phyloP scores from a whole-genome alignment of 2,329 filamentous ascomycete genomes.

The Septoria petroselini region DNA sequence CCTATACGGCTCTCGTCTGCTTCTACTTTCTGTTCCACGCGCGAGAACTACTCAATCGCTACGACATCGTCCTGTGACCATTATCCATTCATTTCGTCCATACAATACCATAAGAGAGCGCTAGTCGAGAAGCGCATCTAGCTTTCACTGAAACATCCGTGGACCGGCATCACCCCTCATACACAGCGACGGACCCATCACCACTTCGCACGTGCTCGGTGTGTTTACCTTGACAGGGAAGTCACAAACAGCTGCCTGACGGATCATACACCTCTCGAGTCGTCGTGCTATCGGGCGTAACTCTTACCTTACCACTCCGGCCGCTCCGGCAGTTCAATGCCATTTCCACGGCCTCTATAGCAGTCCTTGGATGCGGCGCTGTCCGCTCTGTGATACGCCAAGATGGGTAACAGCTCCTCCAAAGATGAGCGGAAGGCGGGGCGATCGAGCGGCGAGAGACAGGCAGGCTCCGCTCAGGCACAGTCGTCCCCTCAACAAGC shows the following conservation, averaged over 20 bases:
- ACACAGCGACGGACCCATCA: constrained; percentile 5
- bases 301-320: neutral
- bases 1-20: constrained; percentile 1
- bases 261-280: neutral
- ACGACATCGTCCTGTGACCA: neutral
- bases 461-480: constrained; percentile 31
- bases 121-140: neutral
- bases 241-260: constrained; percentile 15
- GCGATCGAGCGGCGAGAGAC: constrained; percentile 37
- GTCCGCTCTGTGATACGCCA: constrained; percentile 9
- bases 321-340: constrained; percentile 14
- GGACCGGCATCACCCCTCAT: constrained; percentile 11
- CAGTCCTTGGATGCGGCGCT: constrained; percentile 10
- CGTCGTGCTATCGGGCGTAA: neutral
- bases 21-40: neutral
- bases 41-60: neutral
- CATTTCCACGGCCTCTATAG: neutral
- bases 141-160: constrained; percentile 10
- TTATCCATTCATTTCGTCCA: constrained; percentile 1
- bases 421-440: constrained; percentile 45
- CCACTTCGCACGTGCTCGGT: constrained; percentile 11
- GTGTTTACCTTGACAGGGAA: constrained; percentile 10
- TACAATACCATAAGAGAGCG: neutral
- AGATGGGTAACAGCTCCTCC: constrained; percentile 50
- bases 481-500: constrained; percentile 29